Evolutionary conservation across 1,284 basidiomycete species (phyloP).

Genomic region (Puccinia hordei): DNA sequence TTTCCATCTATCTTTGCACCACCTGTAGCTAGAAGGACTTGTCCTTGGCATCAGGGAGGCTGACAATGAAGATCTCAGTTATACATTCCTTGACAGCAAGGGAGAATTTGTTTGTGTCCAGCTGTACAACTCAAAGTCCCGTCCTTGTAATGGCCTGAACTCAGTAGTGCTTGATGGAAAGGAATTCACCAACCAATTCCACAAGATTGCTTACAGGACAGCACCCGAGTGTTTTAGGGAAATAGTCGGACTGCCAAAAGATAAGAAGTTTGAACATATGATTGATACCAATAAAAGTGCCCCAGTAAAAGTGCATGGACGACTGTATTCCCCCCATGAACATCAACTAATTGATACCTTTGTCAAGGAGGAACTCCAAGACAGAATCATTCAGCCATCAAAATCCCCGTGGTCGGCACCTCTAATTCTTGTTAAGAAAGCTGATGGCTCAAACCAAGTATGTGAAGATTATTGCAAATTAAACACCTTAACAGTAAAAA

Average conservation of each 20-base stretch:
- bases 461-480: slow-evolving; percentile 27
- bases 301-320: neutral
- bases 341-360: slow-evolving; percentile 12
- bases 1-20: too few relatives aligned
- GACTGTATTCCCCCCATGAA: neutral
- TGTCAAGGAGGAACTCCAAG: neutral
- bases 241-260: neutral
- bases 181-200: neutral
- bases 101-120: neutral
- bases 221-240: neutral
- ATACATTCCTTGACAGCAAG: neutral
- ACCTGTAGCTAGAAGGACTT: too few relatives aligned
- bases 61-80: too few relatives aligned
- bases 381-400: slow-evolving; percentile 3
- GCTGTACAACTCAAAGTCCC: neutral
- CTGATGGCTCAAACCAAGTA: neutral
- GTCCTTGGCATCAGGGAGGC: too few relatives aligned
- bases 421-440: neutral
- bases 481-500: slow-evolving; percentile 8
- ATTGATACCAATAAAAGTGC: neutral
- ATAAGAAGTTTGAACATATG: neutral
- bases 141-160: neutral
- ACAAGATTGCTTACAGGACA: neutral
- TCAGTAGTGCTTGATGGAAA: neutral
- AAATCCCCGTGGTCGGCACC: too few relatives aligned